Percentiles rank a stretch among this genome's conserved stretches.
Conservation (phyloP, 768 basidiomycete species). For the Hebeloma cylindrosporum region DNA sequence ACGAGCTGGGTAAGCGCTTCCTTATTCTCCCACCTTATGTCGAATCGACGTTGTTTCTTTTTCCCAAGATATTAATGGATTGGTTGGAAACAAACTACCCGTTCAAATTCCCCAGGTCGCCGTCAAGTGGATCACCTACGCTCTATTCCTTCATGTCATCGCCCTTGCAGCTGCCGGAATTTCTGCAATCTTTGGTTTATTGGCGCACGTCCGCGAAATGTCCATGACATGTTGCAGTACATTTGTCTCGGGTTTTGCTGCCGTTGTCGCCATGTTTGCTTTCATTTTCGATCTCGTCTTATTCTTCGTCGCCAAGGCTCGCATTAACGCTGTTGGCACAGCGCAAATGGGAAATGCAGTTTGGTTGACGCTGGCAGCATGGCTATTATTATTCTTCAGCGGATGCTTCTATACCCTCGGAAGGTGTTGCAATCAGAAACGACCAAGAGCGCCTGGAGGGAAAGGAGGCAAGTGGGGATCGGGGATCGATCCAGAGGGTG, state of each 20-base stretch:
- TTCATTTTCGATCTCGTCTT: conserved; percentile 92
- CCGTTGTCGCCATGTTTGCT: conserved; percentile 74
- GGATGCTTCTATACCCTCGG: conserved; percentile 87
- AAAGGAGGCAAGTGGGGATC: conserved; percentile 36
- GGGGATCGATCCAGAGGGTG: conserved; percentile 30
- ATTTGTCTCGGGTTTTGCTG: conserved; percentile 79
- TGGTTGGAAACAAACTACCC: conserved; percentile 66
- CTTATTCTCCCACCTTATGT: background rate
- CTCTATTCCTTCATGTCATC: conserved; percentile 87
- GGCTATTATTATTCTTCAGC: conserved; percentile 84
- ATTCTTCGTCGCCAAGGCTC: conserved; percentile 85
- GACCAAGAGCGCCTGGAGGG: conserved; percentile 21
- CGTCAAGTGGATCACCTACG: conserved; percentile 96
- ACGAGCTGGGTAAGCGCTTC: conserved; percentile 70
- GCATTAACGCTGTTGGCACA: conserved; percentile 77
- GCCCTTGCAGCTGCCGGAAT: conserved; percentile 74
- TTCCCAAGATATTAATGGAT: conserved; percentile 71
- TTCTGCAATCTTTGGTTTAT: conserved; percentile 77
- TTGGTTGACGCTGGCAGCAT: conserved; percentile 89
- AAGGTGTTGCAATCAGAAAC: conserved; percentile 75
- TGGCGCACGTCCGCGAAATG: conserved; percentile 87
- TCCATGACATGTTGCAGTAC: conserved; percentile 83
- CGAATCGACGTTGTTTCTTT: conserved; percentile 1
- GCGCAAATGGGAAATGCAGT: conserved; percentile 86
- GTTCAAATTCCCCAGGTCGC: conserved; percentile 78